Evolutionary conservation across 495 filamentous ascomycete species (phyloP), one percentile per base, ranked within the genome.

Genomic region (Cairneyella variabilis): DNA sequence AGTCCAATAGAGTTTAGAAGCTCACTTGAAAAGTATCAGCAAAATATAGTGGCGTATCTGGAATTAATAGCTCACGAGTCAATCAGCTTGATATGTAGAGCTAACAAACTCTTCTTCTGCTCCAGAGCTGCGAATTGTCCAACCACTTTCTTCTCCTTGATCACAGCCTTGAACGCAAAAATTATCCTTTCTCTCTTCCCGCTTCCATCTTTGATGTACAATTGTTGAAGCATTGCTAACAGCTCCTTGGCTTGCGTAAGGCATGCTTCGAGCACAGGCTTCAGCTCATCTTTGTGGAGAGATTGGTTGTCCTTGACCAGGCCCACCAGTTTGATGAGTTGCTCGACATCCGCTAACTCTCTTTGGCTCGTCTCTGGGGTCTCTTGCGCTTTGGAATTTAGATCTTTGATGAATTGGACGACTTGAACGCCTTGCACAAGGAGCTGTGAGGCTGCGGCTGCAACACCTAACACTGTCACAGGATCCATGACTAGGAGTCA

Each of bases 401-500:
- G 48, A 9, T 51, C 25, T 5, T 4, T 3, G 37, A 51, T 4
- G 17, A 41, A 41, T 5, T 3, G 18, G 10, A 32, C 11, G n/a
- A 42, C 10, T 9, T 41, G 41, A 12, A 12, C 6, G 3, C 6
- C 16, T 18, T 51, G 48, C n/a, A 9, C 36, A 8, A 30, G 12
- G 12, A 51, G 36, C 22, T 41, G 36, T 12, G 48, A 27, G 12
- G 48, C 36, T 14, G 36, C 23, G 4, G 48, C 36, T 12, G 21
- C 12, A 2, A 37, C 48, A 17, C 48, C 48, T 7, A 51, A 34
- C n/a, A 51, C n/a, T 8, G 45, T 34, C 26, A 48, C 9, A 48
- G 45, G 45, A 36, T 48, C 45, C 26, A 44, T 44, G 8, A 17
- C n/a, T n/a, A n/a, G n/a, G n/a, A n/a, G n/a, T n/a, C n/a, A n/a